A percentile compares a stretch with the other conserved stretches of the same genome.
phyloP scores from a whole-genome alignment of 1,139 yeast genomes.

The Kurtzmaniella quercitrusa region DNA sequence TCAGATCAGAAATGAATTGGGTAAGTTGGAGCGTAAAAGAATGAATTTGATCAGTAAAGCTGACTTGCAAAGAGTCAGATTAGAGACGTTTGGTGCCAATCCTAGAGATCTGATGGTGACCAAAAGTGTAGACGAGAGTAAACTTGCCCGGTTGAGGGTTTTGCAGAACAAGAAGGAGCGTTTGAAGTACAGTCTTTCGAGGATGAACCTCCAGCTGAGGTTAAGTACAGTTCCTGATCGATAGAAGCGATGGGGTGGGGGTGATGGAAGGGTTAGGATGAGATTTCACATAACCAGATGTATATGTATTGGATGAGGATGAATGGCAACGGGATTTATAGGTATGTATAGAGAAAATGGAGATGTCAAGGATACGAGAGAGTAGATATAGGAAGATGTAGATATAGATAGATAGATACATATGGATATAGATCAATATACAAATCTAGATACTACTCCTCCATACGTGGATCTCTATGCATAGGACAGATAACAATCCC shows the following conservation, averaged over 20 bases:
- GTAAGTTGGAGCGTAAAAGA: slow-evolving; percentile 22
- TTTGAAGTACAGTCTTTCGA: slow-evolving; percentile 30
- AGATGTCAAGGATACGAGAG: too few species aligned
- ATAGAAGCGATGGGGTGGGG: not conserved
- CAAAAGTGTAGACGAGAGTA: slow-evolving; percentile 18
- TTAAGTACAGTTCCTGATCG: slow-evolving; percentile 15
- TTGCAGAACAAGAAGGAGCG: slow-evolving; percentile 36
- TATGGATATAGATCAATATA: too few species aligned
- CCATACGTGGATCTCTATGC: too few species aligned
- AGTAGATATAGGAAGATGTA: too few species aligned
- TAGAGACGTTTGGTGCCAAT: slow-evolving; percentile 20
- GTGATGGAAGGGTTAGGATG: too few species aligned
- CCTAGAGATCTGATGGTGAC: slow-evolving; percentile 10
- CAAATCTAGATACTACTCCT: too few species aligned
- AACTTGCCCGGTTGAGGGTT: slow-evolving; percentile 26
- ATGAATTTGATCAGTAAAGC: slow-evolving; percentile 25
- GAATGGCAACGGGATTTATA: too few species aligned
- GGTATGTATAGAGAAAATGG: too few species aligned
- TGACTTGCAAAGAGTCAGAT: slow-evolving; percentile 30
- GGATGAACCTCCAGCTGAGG: slow-evolving; percentile 18
- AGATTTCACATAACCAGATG: too few species aligned
- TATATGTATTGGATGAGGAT: too few species aligned
- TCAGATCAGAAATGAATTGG: slow-evolving; percentile 30
- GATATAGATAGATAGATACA: too few species aligned
- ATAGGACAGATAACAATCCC: too few species aligned